Percentiles rank a stretch among this genome's conserved stretches.
phyloP scores from a whole-genome alignment of 1,284 basidiomycete species.

The Ceratobasidium sp. region DNA sequence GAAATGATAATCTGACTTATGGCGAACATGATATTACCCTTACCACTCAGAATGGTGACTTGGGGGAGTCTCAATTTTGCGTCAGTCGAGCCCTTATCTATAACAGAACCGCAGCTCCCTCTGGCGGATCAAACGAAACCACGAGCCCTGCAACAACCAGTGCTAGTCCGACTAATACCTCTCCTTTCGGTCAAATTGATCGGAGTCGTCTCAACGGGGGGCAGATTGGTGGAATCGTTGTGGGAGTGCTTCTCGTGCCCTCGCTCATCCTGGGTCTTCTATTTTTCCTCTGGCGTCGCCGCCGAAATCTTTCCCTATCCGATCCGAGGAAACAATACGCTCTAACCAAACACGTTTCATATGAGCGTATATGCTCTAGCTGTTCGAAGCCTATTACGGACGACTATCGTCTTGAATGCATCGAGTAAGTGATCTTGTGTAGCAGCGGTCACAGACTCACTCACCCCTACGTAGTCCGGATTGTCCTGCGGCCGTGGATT shows the following conservation, averaged over 20 bases:
- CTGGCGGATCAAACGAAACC: background rate
- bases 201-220: no score
- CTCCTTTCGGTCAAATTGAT: no score
- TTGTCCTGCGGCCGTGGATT: conserved; percentile 1
- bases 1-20: background rate
- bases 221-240: no score
- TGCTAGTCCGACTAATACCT: no score
- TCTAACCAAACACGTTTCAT: background rate
- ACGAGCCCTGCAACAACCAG: no score
- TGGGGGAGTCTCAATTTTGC: background rate
- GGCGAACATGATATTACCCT: background rate
- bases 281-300: background rate
- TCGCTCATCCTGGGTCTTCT: no score
- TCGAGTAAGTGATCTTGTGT: background rate
- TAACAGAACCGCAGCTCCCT: background rate
- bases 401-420: conserved; percentile 2
- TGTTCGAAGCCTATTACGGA: background rate
- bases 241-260: no score
- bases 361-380: conserved; percentile 2
- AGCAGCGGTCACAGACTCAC: no score
- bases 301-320: background rate
- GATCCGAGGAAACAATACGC: background rate
- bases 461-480: background rate
- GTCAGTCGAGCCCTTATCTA: background rate
- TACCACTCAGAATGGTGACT: no score